Base-by-base conservation (phyloP, 1,284 basidiomycete genomes). In the Ustilago hordei region DNA sequence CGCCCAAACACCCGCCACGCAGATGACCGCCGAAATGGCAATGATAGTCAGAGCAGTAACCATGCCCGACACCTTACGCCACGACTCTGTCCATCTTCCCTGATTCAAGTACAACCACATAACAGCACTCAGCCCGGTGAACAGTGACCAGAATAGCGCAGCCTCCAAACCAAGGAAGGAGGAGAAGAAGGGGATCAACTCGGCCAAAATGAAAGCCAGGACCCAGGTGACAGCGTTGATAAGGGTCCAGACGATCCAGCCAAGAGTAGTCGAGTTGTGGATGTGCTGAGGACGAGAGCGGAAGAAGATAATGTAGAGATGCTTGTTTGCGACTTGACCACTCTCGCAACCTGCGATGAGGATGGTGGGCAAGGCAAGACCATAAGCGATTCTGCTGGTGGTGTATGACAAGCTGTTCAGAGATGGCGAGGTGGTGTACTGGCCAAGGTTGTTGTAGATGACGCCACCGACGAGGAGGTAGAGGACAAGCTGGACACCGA, bases 1-100 rank as follows among this genome's bases (percentile, higher is more conserved):
- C 2, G 84, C 73, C 84, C 84, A 86, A 7, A 85, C 83, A 53
- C 87, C 87, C 1, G 78, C 84, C n/a, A 87, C 76, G 36, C 83
- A 79, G 67, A 87, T 78, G 66, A 87, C 85, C 4, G 76, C 50
- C 23, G 85, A 86, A 47, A 82, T 56, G 17, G 84, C 71, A 53
- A 87, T 75, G 55, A 87, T 64, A 55, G 80, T 69, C 39, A 83
- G 41, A 35, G 85, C 82, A 45, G 83, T 32, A 23, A 71, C 3
- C 28, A 74, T 39, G 11, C 71, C 73, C 9, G 67, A 35, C 12
- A 65, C 54, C 60, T 82, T 80, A 12, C 65, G 64, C 76, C 69
- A 61, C 36, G 63, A 62, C 41, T 60, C 38, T 35, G 55, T 31
- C 64, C 70, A 80, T 53, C 74, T 55, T 28, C 74, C 69, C 48